A percentile compares a stretch with the other conserved stretches of the same genome.
phyloP scores from a whole-genome alignment of 441 rosid species.

The Gossypium gossypioides region DNA sequence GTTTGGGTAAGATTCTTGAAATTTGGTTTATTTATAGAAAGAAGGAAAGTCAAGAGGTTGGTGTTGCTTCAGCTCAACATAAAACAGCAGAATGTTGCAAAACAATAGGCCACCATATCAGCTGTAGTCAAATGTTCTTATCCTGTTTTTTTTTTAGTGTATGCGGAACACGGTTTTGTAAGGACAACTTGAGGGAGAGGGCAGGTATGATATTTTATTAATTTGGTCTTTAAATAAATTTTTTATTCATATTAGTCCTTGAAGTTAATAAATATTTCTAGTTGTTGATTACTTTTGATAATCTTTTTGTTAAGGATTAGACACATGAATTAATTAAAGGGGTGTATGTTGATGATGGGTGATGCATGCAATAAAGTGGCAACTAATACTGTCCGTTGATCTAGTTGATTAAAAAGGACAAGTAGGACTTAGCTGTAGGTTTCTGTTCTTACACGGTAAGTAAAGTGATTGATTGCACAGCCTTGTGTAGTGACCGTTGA shows the following conservation, averaged over 20 bases:
- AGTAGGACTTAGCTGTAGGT: not conserved
- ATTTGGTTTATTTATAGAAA: not conserved
- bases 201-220: too few species aligned
- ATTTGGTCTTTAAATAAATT: too few species aligned
- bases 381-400: not conserved
- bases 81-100: not conserved
- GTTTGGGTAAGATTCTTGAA: not conserved
- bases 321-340: not conserved
- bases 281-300: not conserved
- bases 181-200: not conserved
- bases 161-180: not conserved
- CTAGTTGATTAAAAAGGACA: not conserved
- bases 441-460: not conserved
- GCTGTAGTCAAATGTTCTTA: conserved; percentile 4
- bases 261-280: too few species aligned
- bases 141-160: not conserved
- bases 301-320: not conserved
- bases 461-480: not conserved
- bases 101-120: not conserved
- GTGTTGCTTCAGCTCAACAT: conserved; percentile 1
- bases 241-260: too few species aligned
- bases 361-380: not conserved
- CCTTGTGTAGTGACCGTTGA: not conserved
- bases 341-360: not conserved
- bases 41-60: not conserved